Conservation (phyloP, 1,139 yeast genomes). For the Barnettozyma hawaiiensis region DNA sequence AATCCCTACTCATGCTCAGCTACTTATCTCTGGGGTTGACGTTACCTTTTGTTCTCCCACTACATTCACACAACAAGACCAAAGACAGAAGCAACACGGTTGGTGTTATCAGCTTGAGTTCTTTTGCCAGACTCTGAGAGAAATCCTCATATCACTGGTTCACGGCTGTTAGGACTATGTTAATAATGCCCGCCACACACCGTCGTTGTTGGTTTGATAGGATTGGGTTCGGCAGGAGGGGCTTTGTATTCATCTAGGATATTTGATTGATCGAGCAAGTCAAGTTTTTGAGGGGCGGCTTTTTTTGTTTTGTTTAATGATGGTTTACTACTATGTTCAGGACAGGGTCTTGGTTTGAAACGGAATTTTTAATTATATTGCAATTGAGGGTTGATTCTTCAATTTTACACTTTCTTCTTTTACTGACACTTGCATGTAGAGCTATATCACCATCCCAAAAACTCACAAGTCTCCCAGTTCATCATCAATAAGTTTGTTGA, state of each 20-base stretch:
- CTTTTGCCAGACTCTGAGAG: constrained; percentile 18
- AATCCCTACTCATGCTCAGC: constrained; percentile 22
- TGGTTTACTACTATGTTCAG: background rate
- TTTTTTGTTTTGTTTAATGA: background rate
- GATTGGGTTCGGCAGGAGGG: no score
- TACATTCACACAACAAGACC: constrained; percentile 13
- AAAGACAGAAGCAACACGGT: constrained; percentile 7
- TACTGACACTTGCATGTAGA: background rate
- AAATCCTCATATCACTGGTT: background rate
- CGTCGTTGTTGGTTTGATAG: background rate
- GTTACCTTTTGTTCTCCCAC: constrained; percentile 21
- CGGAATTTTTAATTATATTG: background rate
- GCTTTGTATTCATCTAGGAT: no score
- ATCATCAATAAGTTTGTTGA: constrained; percentile 13
- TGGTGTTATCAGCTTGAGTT: constrained; percentile 17
- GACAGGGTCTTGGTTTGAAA: background rate
- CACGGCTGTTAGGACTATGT: background rate
- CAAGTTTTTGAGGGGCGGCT: background rate
- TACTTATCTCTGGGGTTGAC: constrained; percentile 22
- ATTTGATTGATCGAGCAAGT: background rate
- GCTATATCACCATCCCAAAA: background rate
- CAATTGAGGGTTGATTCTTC: background rate
- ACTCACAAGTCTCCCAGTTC: background rate
- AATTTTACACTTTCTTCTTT: background rate
- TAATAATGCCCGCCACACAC: no score